These are phyloP conservation scores for Arabidopsis thaliana DNA, from an alignment of 345 rosid genomes.

Conservation along the genomic window TAIR10.1 NC_003070.9:7428001-7428500, in stretches of 20 bases:
- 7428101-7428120: too few species aligned
- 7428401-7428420: conserved; percentile 21
- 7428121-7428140: too few species aligned
- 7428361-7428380: conserved; percentile 19
- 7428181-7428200: too few species aligned
- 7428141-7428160: too few species aligned
- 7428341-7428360: neutral
- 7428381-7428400: conserved; percentile 17
- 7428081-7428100: too few species aligned
- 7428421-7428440: neutral
- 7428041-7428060: too few species aligned
- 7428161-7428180: too few species aligned
- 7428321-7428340: neutral
- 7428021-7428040: too few species aligned
- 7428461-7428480: conserved; percentile 16
- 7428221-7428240: neutral
- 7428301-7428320: conserved; percentile 24
- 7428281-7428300: neutral
- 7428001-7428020: too few species aligned
- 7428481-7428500: neutral
- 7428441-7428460: conserved; percentile 9
- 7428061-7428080: too few species aligned
- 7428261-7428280: neutral
- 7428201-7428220: neutral
- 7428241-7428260: neutral